Percentiles rank a stretch among this genome's conserved stretches.
Evolutionary conservation across 208 protist genomes (phyloP).

Genomic region (Trypanosoma brucei): DNA sequence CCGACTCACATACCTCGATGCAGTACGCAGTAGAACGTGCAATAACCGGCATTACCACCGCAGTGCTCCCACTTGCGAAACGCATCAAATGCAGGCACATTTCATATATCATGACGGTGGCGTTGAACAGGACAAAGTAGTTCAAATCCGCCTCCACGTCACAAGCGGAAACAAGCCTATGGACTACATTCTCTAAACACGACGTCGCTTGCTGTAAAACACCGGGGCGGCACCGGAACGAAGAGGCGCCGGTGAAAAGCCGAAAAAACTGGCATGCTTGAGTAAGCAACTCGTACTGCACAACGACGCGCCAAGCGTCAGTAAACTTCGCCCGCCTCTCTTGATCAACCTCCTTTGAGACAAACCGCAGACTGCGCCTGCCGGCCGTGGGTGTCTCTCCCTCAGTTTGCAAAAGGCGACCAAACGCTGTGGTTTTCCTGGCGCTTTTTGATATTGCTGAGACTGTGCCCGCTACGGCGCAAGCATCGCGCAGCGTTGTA

Average conservation of each 20-base stretch:
- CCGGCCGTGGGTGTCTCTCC: not conserved
- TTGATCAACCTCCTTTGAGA: not conserved
- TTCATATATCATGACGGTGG: constrained; percentile 54
- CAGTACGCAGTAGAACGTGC: constrained; percentile 13
- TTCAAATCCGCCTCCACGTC: constrained; percentile 30
- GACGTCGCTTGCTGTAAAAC: constrained; percentile 17
- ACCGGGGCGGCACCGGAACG: constrained; percentile 22
- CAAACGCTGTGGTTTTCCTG: too few species aligned
- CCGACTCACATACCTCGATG: constrained; percentile 24
- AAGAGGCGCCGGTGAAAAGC: constrained; percentile 23
- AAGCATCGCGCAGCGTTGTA: constrained; percentile 17
- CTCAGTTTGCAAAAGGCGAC: not conserved
- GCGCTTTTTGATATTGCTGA: too few species aligned
- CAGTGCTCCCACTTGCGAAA: constrained; percentile 8
- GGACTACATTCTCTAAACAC: constrained; percentile 25
- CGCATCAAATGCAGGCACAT: constrained; percentile 54
- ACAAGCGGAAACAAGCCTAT: constrained; percentile 22
- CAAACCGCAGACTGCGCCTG: not conserved
- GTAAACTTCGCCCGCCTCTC: constrained; percentile 28
- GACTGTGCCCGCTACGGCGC: not conserved
- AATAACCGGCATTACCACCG: not conserved
- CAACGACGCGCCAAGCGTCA: constrained; percentile 42
- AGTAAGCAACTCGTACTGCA: constrained; percentile 41
- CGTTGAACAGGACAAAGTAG: constrained; percentile 49
- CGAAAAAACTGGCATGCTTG: constrained; percentile 38